Conservation (phyloP, 108 stramenopile species). For the Fistulifera pelliculosa region DNA sequence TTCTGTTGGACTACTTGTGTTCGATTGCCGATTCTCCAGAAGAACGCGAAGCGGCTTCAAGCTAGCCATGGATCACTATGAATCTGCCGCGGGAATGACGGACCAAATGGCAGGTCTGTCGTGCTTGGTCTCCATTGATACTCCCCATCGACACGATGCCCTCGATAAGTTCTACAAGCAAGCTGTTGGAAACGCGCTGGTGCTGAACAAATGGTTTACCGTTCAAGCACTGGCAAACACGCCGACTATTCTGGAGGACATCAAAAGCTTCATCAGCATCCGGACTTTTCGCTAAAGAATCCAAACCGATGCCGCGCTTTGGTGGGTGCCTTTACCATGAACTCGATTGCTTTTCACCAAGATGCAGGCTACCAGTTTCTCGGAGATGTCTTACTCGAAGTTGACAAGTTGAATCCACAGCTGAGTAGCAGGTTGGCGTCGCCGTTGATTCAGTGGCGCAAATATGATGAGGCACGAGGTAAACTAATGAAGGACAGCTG, state of each 20-base stretch:
- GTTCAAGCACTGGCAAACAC: slow-evolving; percentile 68
- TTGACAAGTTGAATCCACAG: slow-evolving; percentile 90
- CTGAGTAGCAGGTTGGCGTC: slow-evolving; percentile 74
- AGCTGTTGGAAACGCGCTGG: slow-evolving; percentile 72
- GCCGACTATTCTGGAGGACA: slow-evolving; percentile 58
- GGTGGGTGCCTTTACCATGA: slow-evolving; percentile 71
- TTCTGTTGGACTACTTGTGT: slow-evolving; percentile 64
- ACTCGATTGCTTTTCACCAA: slow-evolving; percentile 79
- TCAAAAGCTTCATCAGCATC: slow-evolving; percentile 60
- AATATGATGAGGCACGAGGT: slow-evolving; percentile 63
- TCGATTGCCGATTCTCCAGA: slow-evolving; percentile 49
- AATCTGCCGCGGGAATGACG: slow-evolving; percentile 80
- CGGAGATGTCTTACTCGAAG: slow-evolving; percentile 58
- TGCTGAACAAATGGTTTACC: slow-evolving; percentile 87
- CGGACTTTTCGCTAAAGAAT: slow-evolving; percentile 85
- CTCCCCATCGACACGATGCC: slow-evolving; percentile 43
- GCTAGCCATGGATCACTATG: slow-evolving; percentile 58
- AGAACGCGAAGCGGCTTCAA: slow-evolving; percentile 46
- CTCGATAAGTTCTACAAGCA: slow-evolving; percentile 64
- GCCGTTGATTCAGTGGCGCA: slow-evolving; percentile 72
- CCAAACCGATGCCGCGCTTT: slow-evolving; percentile 90
- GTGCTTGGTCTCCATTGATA: slow-evolving; percentile 63
- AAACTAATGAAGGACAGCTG: slow-evolving; percentile 70
- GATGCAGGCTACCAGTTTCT: slow-evolving; percentile 82
- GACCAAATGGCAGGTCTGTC: slow-evolving; percentile 85